Percentiles rank a stretch among this genome's conserved stretches.
These are phyloP conservation scores for Diutina scorzettiae DNA, from an alignment of 1,139 yeast genomes.

Conservation along the genomic window DNA sequence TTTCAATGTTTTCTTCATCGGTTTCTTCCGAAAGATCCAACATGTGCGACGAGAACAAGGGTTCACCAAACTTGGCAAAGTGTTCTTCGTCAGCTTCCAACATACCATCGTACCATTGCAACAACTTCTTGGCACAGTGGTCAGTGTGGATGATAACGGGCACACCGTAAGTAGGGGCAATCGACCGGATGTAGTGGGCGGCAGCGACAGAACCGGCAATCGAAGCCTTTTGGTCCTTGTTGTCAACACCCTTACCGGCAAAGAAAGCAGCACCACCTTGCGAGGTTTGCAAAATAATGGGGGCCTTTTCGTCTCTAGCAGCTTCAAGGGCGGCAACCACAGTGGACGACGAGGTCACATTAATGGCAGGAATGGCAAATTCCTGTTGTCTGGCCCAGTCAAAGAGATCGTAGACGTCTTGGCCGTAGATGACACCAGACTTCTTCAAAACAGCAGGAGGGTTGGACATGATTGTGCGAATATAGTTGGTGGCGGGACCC, in stretches of 20 bases:
- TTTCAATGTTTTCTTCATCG: conserved; percentile 90
- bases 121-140: conserved; percentile 96
- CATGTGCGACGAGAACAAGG: conserved; percentile 98
- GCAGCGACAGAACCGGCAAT: conserved; percentile 96
- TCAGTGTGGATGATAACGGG: conserved; percentile 97
- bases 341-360: conserved; percentile 95
- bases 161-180: conserved; percentile 93
- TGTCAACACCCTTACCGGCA: conserved; percentile 97
- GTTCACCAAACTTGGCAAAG: conserved; percentile 78
- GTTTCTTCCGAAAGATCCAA: conserved; percentile 94
- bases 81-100: conserved; percentile 91
- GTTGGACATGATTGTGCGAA: neutral
- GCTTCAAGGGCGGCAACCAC: conserved; percentile 97
- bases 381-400: conserved; percentile 88
- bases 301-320: conserved; percentile 91
- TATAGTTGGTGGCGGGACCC: neutral
- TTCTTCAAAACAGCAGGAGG: conserved; percentile 41
- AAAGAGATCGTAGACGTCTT: conserved; percentile 87
- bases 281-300: conserved; percentile 93
- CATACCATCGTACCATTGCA: conserved; percentile 99
- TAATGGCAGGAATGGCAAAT: conserved; percentile 97
- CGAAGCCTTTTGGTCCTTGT: conserved; percentile 88
- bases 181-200: conserved; percentile 92
- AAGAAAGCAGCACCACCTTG: conserved; percentile 99
- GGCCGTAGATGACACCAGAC: conserved; percentile 98